Percentiles rank a stretch among this genome's conserved stretches.
Evolutionary conservation across 495 filamentous ascomycete species (phyloP).

Genomic region (Copromyces sp.): DNA sequence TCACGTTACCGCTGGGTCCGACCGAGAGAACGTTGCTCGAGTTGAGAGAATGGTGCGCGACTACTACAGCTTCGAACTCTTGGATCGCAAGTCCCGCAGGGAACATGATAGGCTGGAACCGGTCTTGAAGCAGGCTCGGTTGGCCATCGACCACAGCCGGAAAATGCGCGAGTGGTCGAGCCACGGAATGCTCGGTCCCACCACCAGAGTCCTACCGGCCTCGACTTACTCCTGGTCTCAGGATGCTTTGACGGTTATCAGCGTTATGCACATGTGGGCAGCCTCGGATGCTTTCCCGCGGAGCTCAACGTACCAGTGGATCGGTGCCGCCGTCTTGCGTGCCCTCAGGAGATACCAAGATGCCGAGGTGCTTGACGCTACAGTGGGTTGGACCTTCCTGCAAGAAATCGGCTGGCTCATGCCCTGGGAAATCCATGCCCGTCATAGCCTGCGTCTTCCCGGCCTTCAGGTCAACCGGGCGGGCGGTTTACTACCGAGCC

Average conservation of each 20-base stretch:
- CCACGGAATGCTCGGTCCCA: conserved; percentile 41
- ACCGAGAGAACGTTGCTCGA: conserved; percentile 15
- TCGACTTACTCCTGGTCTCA: conserved; percentile 25
- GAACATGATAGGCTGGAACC: background rate
- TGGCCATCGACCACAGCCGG: conserved; percentile 58
- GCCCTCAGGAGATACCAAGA: conserved; percentile 59
- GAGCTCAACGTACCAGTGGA: conserved; percentile 41
- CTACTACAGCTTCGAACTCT: conserved; percentile 13
- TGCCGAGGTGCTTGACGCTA: conserved; percentile 37
- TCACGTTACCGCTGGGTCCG: conserved; percentile 22
- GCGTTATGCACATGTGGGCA: conserved; percentile 63
- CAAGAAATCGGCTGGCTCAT: conserved; percentile 77
- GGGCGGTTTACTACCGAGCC: conserved; percentile 21
- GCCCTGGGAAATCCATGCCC: conserved; percentile 69
- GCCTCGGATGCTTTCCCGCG: conserved; percentile 39
- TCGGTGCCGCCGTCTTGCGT: conserved; percentile 63
- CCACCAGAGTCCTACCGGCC: conserved; percentile 14
- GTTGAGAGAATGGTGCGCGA: conserved; percentile 25
- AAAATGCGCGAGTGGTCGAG: conserved; percentile 48
- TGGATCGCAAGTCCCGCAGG: background rate
- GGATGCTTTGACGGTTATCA: conserved; percentile 49
- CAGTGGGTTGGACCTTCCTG: conserved; percentile 58
- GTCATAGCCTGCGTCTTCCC: conserved; percentile 51
- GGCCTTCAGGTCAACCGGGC: conserved; percentile 35
- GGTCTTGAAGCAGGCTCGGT: conserved; percentile 52